A percentile compares a stretch with the other conserved stretches of the same genome.
These are phyloP conservation scores for Nematodospora anomalae DNA, from an alignment of 1,139 yeast genomes.

Conservation along the genomic window DNA sequence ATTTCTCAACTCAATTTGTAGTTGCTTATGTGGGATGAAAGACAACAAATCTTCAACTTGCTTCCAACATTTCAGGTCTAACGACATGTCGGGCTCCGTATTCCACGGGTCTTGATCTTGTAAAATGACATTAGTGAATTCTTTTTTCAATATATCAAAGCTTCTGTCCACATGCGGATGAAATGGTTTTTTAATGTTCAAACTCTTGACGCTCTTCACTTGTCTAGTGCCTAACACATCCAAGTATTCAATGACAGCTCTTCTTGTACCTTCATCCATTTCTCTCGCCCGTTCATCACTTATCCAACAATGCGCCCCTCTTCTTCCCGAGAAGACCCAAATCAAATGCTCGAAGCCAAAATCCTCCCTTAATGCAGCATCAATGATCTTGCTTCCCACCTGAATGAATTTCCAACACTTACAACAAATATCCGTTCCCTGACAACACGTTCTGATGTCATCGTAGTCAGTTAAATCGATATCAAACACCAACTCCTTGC, in stretches of 20 bases:
- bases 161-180: conserved; percentile 88
- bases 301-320: conserved; percentile 99
- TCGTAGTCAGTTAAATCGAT: conserved; percentile 98
- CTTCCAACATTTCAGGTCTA: conserved; percentile 30
- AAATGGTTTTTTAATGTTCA: conserved; percentile 70
- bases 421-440: conserved; percentile 77
- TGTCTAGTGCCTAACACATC: conserved; percentile 66
- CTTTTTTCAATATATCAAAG: conserved; percentile 60
- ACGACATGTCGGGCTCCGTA: conserved; percentile 21
- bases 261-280: conserved; percentile 70
- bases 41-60: conserved; percentile 57
- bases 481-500: conserved; percentile 91
- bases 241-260: conserved; percentile 79
- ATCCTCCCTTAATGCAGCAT: conserved; percentile 72
- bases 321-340: conserved; percentile 98
- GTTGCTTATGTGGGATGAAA: conserved; percentile 57
- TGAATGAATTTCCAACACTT: conserved; percentile 95
- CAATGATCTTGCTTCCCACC: conserved; percentile 79
- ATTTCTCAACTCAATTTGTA: conserved; percentile 52
- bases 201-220: conserved; percentile 30
- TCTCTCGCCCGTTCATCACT: conserved; percentile 81
- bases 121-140: conserved; percentile 66
- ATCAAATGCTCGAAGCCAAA: conserved; percentile 84
- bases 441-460: conserved; percentile 89
- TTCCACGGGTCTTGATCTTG: conserved; percentile 85